Evolutionary conservation across 177 flowering plant species (phyloP).

Genomic region (Vitis hybrid): DNA sequence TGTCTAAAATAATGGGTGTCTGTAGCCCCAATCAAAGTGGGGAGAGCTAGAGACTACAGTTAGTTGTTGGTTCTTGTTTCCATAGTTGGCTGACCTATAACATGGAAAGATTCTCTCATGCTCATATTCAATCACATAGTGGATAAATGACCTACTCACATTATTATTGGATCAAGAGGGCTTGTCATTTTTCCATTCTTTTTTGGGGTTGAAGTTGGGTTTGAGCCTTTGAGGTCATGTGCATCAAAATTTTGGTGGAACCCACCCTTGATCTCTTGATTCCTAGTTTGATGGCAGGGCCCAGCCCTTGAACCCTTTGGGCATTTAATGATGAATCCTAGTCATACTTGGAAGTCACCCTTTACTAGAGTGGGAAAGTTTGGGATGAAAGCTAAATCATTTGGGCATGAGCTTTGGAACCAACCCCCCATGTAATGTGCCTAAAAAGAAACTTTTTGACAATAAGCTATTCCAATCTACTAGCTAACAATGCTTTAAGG

Average conservation of each 20-base stretch:
- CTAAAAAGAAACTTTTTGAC: not conserved
- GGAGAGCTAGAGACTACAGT: not conserved
- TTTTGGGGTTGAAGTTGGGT: not conserved
- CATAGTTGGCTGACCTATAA: constrained; percentile 12
- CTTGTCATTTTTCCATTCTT: not conserved
- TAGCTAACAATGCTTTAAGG: not conserved
- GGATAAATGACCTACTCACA: constrained; percentile 1
- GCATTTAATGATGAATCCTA: constrained; percentile 27
- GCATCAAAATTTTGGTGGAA: too few species aligned
- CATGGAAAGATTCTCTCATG: constrained; percentile 39
- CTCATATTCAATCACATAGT: constrained; percentile 17
- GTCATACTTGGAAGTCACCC: constrained; percentile 48
- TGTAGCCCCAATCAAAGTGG: too few species aligned
- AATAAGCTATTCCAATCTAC: not conserved
- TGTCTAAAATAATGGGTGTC: too few species aligned
- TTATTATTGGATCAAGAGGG: not conserved
- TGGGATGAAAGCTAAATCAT: constrained; percentile 19
- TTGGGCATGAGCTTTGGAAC: constrained; percentile 18
- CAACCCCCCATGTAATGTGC: not conserved
- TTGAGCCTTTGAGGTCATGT: too few species aligned
- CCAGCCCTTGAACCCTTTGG: not conserved
- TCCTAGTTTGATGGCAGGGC: not conserved
- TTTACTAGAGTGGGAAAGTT: constrained; percentile 10
- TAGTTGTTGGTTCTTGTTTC: constrained; percentile 9
- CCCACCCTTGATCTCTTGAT: too few species aligned